Conservation (phyloP, 176 grass and related monocot genomes). For the Rhynchospora breviuscula region DNA sequence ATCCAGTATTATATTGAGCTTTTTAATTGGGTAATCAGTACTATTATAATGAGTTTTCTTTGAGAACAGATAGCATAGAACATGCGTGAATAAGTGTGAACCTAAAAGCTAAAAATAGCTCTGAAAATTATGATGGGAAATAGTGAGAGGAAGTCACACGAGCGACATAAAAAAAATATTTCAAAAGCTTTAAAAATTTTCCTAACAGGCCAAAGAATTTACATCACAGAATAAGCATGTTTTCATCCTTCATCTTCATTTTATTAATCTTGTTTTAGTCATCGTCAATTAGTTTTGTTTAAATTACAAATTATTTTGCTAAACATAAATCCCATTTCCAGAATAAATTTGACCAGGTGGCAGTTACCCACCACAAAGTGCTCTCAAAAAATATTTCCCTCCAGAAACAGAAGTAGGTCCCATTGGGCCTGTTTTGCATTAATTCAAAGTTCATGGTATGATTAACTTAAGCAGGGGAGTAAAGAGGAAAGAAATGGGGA, state of each 20-base stretch:
- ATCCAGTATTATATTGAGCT: background rate
- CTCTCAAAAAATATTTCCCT: background rate
- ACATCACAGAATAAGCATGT: background rate
- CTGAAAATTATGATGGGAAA: background rate
- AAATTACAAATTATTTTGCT: background rate
- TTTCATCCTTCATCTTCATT: background rate
- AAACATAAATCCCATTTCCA: background rate
- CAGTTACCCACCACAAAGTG: too few relatives aligned
- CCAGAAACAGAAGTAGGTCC: background rate
- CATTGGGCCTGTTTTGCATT: background rate
- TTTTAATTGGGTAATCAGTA: background rate
- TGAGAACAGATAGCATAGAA: background rate
- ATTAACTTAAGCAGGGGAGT: conserved; percentile 9
- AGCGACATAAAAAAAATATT: background rate
- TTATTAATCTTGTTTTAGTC: too few relatives aligned
- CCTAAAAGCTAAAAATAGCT: background rate
- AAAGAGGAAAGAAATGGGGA: background rate
- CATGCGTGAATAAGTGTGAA: conserved; percentile 2
- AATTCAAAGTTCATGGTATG: background rate
- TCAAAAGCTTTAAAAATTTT: background rate
- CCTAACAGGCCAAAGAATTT: background rate
- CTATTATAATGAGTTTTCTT: background rate
- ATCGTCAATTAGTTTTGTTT: background rate
- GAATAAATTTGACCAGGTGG: background rate
- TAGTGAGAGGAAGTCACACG: background rate